Conservation (phyloP, 106 monocot genomes). For the Platanthera guangdongensis region DNA sequence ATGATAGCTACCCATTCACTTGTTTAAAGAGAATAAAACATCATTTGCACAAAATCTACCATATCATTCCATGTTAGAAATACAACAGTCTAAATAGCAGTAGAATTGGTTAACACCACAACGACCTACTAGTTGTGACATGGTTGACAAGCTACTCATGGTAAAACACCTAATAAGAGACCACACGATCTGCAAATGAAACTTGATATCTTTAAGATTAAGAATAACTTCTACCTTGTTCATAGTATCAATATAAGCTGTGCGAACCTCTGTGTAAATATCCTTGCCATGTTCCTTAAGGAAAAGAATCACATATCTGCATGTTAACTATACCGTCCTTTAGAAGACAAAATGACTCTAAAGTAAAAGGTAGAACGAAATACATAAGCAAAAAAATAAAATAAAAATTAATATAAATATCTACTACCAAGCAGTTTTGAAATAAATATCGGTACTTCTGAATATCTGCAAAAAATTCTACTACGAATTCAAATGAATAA, state of each 20-base stretch:
- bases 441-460: neutral
- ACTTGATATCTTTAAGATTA: neutral
- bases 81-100: neutral
- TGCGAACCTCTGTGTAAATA: slow-evolving; percentile 83
- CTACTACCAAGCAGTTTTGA: neutral
- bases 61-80: neutral
- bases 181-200: neutral
- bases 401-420: neutral
- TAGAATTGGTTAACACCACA: neutral
- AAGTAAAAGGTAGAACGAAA: neutral
- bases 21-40: neutral
- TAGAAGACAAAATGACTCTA: neutral
- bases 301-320: slow-evolving; percentile 70
- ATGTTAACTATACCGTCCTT: slow-evolving; percentile 4
- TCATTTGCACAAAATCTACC: neutral
- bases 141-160: neutral
- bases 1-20: neutral
- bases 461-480: neutral
- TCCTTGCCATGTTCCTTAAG: slow-evolving; percentile 92
- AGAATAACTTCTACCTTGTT: slow-evolving; percentile 62
- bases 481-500: neutral
- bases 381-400: neutral
- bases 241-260: slow-evolving; percentile 97
- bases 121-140: neutral
- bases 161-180: neutral